Conservation (phyloP, 176 grass and related monocot genomes). For the Rhipidocladum racemiflorum region DNA sequence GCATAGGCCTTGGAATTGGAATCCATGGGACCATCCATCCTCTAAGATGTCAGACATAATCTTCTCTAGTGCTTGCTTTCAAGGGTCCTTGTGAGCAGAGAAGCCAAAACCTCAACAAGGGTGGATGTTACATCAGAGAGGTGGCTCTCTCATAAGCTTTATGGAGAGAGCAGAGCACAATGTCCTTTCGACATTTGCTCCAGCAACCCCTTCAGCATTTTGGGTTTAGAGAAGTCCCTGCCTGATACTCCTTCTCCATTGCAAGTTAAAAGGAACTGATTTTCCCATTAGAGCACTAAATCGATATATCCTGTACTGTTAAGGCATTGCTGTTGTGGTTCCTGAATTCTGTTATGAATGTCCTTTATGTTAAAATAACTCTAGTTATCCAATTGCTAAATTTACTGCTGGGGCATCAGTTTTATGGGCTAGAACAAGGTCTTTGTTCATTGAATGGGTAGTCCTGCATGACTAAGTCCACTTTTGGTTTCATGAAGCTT, state of each 20-base stretch:
- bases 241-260: too few relatives aligned
- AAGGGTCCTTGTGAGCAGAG: neutral
- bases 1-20: too few relatives aligned
- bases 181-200: neutral
- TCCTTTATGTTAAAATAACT: neutral
- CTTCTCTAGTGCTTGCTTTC: neutral
- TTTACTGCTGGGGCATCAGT: neutral
- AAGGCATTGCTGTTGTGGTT: too few relatives aligned
- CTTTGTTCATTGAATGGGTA: neutral
- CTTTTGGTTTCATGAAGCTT: neutral
- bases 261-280: too few relatives aligned
- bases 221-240: neutral
- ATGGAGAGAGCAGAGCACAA: neutral
- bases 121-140: neutral
- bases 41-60: neutral
- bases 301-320: too few relatives aligned
- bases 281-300: too few relatives aligned
- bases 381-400: neutral
- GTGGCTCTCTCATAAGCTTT: neutral
- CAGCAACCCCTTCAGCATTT: neutral
- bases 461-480: neutral
- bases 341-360: too few relatives aligned
- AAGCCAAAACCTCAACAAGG: neutral
- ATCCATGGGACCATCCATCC: neutral
- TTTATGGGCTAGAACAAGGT: neutral